Evolutionary conservation across 73 alveolate genomes (phyloP).

Genomic region (Tetrahymena thermophila): DNA sequence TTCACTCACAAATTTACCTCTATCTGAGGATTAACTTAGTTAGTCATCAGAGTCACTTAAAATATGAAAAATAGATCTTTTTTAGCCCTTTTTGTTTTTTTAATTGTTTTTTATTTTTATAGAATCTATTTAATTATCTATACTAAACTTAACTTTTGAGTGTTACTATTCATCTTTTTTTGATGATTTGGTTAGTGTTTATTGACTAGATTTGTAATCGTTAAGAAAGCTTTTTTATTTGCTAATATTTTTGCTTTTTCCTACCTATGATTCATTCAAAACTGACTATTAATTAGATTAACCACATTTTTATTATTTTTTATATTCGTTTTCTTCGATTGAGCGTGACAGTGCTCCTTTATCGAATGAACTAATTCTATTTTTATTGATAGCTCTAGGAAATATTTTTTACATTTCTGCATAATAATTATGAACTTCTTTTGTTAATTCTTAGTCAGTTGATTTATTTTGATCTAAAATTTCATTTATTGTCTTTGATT

Average conservation of each 20-base stretch:
- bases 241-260: neutral
- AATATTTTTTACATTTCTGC: neutral
- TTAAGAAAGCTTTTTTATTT: neutral
- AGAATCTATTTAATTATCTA: neutral
- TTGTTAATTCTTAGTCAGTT: neutral
- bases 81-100: neutral
- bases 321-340: neutral
- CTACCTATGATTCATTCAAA: neutral
- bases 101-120: neutral
- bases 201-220: neutral
- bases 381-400: neutral
- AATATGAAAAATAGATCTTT: neutral
- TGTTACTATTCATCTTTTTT: neutral
- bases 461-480: neutral
- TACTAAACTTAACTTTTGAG: neutral
- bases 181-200: neutral
- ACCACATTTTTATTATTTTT: neutral
- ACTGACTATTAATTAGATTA: neutral
- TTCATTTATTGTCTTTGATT: neutral
- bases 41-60: neutral
- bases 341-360: neutral
- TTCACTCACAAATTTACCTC: neutral
- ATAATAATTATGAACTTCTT: neutral
- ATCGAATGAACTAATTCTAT: neutral
- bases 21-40: neutral